These are phyloP conservation scores for Diplodia mutila DNA, from an alignment of 2,329 filamentous ascomycete species.

Conservation along the genomic window DNA sequence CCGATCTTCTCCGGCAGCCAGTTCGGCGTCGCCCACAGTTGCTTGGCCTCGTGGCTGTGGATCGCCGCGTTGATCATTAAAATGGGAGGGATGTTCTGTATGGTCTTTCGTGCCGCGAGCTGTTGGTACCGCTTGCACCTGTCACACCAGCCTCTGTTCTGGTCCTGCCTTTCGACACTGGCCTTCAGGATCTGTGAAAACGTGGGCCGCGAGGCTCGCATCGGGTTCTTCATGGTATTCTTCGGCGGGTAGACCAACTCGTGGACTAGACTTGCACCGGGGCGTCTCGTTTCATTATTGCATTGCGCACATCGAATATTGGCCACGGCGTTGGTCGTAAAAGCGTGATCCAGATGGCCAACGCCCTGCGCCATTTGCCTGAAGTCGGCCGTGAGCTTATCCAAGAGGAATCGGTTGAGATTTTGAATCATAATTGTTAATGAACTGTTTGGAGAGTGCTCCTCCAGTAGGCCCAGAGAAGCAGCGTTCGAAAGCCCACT, in stretches of 20 bases:
- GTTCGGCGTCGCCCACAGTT: conserved; percentile 84
- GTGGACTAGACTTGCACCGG: conserved; percentile 79
- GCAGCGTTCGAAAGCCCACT: conserved; percentile 78
- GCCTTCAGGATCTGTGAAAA: conserved; percentile 94
- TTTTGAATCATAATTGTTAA: conserved; percentile 83
- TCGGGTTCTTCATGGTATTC: conserved; percentile 60
- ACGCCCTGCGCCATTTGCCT: conserved; percentile 63
- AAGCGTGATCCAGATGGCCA: conserved; percentile 69
- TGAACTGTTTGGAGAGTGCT: conserved; percentile 72
- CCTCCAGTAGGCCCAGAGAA: conserved; percentile 80
- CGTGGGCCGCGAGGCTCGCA: conserved; percentile 54
- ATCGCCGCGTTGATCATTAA: conserved; percentile 83
- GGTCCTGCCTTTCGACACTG: conserved; percentile 86
- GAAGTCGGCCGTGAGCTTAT: conserved; percentile 78
- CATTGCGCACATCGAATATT: conserved; percentile 86
- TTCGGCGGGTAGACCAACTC: conserved; percentile 79
- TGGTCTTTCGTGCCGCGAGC: conserved; percentile 80
- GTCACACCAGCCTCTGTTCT: conserved; percentile 90
- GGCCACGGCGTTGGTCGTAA: conserved; percentile 72
- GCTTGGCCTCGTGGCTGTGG: conserved; percentile 71
- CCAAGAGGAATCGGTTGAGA: conserved; percentile 81
- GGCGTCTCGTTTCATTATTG: conserved; percentile 79
- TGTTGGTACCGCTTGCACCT: conserved; percentile 90
- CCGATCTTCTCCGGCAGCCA: conserved; percentile 96
- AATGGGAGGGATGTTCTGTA: conserved; percentile 81